Base-by-base conservation (phyloP, 176 grass and related monocot species). In the Triticum turgidum region DNA sequence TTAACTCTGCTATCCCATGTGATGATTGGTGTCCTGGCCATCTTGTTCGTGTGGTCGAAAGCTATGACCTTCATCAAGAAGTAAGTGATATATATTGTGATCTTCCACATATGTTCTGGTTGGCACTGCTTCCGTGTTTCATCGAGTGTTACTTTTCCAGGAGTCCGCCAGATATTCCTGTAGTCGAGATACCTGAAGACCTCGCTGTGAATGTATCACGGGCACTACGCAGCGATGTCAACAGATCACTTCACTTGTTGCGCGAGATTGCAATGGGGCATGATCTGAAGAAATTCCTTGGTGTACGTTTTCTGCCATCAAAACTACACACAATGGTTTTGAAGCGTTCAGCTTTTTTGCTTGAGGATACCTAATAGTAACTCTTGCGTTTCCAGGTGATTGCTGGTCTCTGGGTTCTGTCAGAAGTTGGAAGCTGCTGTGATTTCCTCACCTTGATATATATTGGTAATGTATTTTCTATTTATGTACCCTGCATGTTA, bases 391-490 rank as follows among this genome's bases (percentile, higher is more conserved):
- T 24, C 32, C 35, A 95, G 96, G 84, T 98, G 78, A 94, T 98
- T 54, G 86, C 89, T 49, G 93, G 90, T 30, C 86, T 98, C 4
- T 95, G 91, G 91, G 51, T 95, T 77, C 89, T 95, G 67, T 95
- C 96, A 20, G 80, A 81, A 47, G 42, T 95, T 1, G 96, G 96
- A 61, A 94, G 87, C 69, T 92, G 81, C 86, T 91, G 85, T 9
- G 87, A 94, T 75, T 94, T 95, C 93, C 86, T 98, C 88, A 98
- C 96, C 64, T 86, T 98, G 86, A 85, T 87, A 71, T 98, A 98
- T 15, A 79, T 94, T 24, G 96, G 96, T 98, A 98, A 86, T 66
- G 33, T 9, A 61, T 77, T 47, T 81, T 81, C 38, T 17, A 65
- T 12, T 37, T 41, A 0, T 9, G 41, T 47, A 12, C 41, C 17